A percentile compares a stretch with the other conserved stretches of the same genome.
Evolutionary conservation across 2,329 filamentous ascomycete genomes (phyloP).

Genomic region (Pochonia chlamydosporia): DNA sequence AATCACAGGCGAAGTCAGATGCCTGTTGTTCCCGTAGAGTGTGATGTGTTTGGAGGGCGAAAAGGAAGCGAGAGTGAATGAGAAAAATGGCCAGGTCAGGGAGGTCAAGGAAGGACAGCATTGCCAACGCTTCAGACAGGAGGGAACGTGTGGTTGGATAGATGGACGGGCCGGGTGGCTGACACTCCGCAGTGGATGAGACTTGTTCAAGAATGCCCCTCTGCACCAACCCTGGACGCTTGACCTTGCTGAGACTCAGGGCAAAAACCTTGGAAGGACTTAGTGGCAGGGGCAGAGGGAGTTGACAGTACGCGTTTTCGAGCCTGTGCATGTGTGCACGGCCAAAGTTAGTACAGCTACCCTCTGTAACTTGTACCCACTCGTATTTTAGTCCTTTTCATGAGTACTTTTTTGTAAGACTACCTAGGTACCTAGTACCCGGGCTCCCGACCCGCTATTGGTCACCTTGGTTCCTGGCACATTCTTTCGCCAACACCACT

Average conservation of each 20-base stretch:
- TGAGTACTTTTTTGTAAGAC: too few relatives aligned
- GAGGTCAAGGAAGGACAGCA: neutral
- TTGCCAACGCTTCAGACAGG: neutral
- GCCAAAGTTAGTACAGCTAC: too few relatives aligned
- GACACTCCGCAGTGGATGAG: neutral
- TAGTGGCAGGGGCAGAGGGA: neutral
- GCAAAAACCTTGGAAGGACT: neutral
- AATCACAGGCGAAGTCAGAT: conserved; percentile 3
- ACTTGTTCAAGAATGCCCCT: neutral
- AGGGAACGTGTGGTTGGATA: neutral
- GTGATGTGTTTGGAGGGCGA: neutral
- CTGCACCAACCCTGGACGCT: neutral
- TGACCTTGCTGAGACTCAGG: neutral
- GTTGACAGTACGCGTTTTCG: neutral
- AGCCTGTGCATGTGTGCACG: too few relatives aligned
- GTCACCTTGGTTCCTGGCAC: too few relatives aligned
- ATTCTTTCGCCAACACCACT: too few relatives aligned
- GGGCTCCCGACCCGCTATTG: too few relatives aligned
- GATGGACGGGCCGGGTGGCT: neutral
- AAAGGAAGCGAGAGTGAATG: neutral
- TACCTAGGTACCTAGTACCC: too few relatives aligned
- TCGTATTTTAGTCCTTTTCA: too few relatives aligned
- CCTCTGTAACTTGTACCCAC: too few relatives aligned
- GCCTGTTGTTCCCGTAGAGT: neutral
- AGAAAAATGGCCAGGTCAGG: neutral